Percentiles rank a stretch among this genome's conserved stretches.
Conservation (phyloP, 2,329 filamentous ascomycete species). For the Bimuria novae-zelandiae region DNA sequence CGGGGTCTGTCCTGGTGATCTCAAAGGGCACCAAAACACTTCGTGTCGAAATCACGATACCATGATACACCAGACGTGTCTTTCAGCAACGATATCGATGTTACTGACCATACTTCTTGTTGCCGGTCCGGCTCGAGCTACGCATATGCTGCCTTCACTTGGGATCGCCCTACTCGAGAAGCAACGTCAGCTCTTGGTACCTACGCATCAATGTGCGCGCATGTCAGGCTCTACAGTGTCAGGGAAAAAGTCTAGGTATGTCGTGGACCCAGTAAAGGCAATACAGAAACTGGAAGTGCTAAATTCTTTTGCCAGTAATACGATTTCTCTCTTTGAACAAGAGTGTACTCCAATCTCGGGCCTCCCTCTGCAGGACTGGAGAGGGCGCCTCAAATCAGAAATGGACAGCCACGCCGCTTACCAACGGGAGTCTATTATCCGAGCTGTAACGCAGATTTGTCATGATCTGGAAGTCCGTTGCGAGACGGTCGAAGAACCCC, state of each 20-base stretch:
- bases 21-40: not conserved
- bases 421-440: conserved; percentile 54
- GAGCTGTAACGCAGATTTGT: conserved; percentile 58
- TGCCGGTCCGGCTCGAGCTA: conserved; percentile 18
- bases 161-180: conserved; percentile 32
- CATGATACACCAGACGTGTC: conserved; percentile 20
- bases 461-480: conserved; percentile 62
- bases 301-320: not conserved
- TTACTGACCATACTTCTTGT: conserved; percentile 32
- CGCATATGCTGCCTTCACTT: conserved; percentile 21
- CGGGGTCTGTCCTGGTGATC: not conserved
- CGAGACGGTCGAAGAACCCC: conserved; percentile 58
- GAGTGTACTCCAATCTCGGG: conserved; percentile 44
- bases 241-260: not conserved
- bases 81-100: conserved; percentile 32
- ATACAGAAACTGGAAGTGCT: not conserved
- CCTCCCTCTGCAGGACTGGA: conserved; percentile 54
- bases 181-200: conserved; percentile 26
- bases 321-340: conserved; percentile 44
- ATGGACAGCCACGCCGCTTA: conserved; percentile 46
- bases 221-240: not conserved
- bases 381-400: conserved; percentile 49
- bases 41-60: conserved; percentile 22
- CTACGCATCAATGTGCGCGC: conserved; percentile 24
- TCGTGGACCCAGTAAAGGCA: not conserved